Percentiles rank a stretch among this genome's conserved stretches.
phyloP scores from a whole-genome alignment of 2,329 filamentous ascomycete genomes.

The Endothia cerciana region DNA sequence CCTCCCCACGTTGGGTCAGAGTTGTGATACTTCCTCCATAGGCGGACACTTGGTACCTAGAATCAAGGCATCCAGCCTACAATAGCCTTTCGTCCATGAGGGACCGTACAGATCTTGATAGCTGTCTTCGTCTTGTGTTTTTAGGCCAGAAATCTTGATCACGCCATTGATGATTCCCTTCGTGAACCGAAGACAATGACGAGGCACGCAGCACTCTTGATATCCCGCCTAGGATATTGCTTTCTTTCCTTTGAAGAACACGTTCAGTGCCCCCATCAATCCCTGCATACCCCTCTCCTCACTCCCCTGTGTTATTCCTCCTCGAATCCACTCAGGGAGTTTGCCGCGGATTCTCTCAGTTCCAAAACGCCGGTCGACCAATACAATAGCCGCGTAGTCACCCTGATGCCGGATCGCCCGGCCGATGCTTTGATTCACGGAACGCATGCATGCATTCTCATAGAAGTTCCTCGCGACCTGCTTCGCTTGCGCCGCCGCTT shows the following conservation, averaged over 20 bases:
- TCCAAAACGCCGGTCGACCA: conserved; percentile 82
- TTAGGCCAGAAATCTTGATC: too few relatives aligned
- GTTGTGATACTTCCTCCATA: too few relatives aligned
- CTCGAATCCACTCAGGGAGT: conserved; percentile 86
- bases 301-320: conserved; percentile 61
- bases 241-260: conserved; percentile 62
- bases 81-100: too few relatives aligned
- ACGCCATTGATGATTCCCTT: too few relatives aligned
- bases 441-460: conserved; percentile 94
- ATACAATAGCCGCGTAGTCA: conserved; percentile 89
- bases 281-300: conserved; percentile 57
- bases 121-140: too few relatives aligned
- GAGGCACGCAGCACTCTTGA: too few relatives aligned
- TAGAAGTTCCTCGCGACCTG: conserved; percentile 77
- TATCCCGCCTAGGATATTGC: background rate
- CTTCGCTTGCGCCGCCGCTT: conserved; percentile 48
- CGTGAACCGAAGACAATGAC: too few relatives aligned
- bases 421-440: conserved; percentile 96
- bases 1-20: too few relatives aligned
- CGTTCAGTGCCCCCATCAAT: conserved; percentile 60
- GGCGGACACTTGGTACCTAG: too few relatives aligned
- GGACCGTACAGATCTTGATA: too few relatives aligned
- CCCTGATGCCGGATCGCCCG: conserved; percentile 84
- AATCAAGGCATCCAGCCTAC: too few relatives aligned
- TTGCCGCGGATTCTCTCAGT: conserved; percentile 74